Evolutionary conservation across 345 rosid species (phyloP), one percentile per base, ranked within the genome.

Genomic region (Acer campestre): DNA sequence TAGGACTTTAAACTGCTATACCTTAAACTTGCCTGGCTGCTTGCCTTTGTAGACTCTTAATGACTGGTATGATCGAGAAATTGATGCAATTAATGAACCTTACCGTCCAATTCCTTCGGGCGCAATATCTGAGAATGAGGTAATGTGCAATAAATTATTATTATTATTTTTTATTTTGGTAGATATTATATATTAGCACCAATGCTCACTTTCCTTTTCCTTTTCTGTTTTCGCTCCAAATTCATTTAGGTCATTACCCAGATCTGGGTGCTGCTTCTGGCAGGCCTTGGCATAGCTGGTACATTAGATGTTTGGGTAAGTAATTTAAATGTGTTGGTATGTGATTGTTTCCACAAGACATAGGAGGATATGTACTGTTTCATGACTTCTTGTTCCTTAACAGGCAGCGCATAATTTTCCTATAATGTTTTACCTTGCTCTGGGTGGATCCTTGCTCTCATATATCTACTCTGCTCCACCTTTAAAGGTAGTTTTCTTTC

Each of bases 381-480:
- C 65, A 73, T 80, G 71, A 85, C 62, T 81, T 23, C 38, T 67
- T 84, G 62, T 78, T 78, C 79, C 61, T 77, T 80, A 84, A 51
- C 86, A 94, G 99, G 98, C 98, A 74, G 98, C 98, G 64, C 99
- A 96, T 78, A 69, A 87, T 78, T 84, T 86, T 74, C 99, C 99
- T 25, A 80, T 80, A 73, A 2, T 94, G 58, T 92, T 94, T 69
- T 92, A 88, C 85, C 99, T 96, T 81, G 99, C 99, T 75, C 10
- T 94, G 78, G 99, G 99, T 70, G 99, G 99, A 80, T 96, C 99
- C 64, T 89, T 96, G 75, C 81, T 96, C n/a, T 94, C 99, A 7
- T 94, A 90, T 84, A 87, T 94, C 79, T 96, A 96, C 87, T 96
- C 99, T 62, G 99, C 98, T 83, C 99, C 99, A 23, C 99, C 99